A percentile compares a stretch with the other conserved stretches of the same genome.
Conservation (phyloP, 768 basidiomycete species). For the Brasilioporus rufonigricans region DNA sequence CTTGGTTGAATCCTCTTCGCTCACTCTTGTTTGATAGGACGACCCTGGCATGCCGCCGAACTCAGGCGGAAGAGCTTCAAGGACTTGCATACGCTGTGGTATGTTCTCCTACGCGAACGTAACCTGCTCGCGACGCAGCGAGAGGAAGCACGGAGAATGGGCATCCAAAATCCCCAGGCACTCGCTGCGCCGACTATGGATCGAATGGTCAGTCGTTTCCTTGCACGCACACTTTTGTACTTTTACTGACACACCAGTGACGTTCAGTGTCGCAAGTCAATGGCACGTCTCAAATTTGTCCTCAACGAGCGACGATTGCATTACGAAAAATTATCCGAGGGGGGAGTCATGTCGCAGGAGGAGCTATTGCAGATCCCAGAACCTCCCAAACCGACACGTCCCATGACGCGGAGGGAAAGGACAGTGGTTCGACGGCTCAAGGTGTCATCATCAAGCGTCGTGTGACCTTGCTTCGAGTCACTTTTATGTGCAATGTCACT, state of each 20-base stretch:
- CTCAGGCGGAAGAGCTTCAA: slow-evolving; percentile 88
- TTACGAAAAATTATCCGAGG: slow-evolving; percentile 46
- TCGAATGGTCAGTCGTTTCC: slow-evolving; percentile 41
- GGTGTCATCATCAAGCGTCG: not conserved
- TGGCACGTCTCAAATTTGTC: slow-evolving; percentile 94
- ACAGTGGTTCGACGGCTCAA: slow-evolving; percentile 15
- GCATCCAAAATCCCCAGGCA: slow-evolving; percentile 33
- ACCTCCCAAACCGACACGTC: slow-evolving; percentile 10
- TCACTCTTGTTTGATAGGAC: slow-evolving; percentile 50
- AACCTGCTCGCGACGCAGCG: slow-evolving; percentile 88
- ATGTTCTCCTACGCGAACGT: slow-evolving; percentile 81
- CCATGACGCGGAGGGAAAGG: slow-evolving; percentile 22
- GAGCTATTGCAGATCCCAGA: slow-evolving; percentile 15
- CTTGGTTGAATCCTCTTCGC: not conserved
- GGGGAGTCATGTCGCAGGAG: slow-evolving; percentile 20
- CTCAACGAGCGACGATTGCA: slow-evolving; percentile 88
- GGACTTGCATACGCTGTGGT: slow-evolving; percentile 95
- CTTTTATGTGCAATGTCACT: slow-evolving; percentile 5
- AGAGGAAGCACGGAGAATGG: slow-evolving; percentile 70
- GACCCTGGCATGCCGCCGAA: slow-evolving; percentile 85
- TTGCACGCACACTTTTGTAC: not conserved
- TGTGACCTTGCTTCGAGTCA: not conserved
- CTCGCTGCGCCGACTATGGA: slow-evolving; percentile 35
- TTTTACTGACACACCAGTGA: slow-evolving; percentile 4
- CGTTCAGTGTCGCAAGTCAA: slow-evolving; percentile 81